These are phyloP conservation scores for Cyclaneusma minus DNA, from an alignment of 2,329 filamentous ascomycete genomes.

Conservation along the genomic window DNA sequence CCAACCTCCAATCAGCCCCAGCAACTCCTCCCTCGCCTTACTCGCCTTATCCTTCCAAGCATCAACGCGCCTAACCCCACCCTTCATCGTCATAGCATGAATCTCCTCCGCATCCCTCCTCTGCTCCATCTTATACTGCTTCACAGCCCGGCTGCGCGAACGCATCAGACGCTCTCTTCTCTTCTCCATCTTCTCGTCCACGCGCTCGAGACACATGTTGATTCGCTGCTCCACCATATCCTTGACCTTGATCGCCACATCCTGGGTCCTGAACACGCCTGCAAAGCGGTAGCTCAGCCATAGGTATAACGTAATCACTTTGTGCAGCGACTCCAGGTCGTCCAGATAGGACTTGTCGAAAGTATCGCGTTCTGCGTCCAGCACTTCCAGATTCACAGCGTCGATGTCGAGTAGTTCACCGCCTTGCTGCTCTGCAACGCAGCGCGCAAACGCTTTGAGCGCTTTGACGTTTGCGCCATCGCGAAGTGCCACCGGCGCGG, in stretches of 20 bases:
- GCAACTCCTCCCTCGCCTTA: too few species aligned
- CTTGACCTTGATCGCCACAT: conserved; percentile 68
- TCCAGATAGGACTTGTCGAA: conserved; percentile 33
- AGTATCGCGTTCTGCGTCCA: conserved; percentile 36
- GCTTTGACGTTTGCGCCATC: conserved; percentile 31
- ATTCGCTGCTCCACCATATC: conserved; percentile 63
- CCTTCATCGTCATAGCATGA: too few species aligned
- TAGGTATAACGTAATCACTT: conserved; percentile 68
- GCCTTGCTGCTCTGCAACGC: conserved; percentile 50
- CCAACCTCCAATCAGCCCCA: too few species aligned
- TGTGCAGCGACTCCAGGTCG: conserved; percentile 64
- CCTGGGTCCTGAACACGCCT: conserved; percentile 62
- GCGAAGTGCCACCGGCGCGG: conserved; percentile 48
- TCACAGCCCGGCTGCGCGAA: too few species aligned
- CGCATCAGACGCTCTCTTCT: too few species aligned
- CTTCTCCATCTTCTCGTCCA: too few species aligned
- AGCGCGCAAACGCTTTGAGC: conserved; percentile 48
- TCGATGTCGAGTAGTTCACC: conserved; percentile 59
- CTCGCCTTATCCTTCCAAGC: too few species aligned
- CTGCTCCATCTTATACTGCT: too few species aligned
- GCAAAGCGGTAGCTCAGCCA: conserved; percentile 88
- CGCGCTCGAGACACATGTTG: conserved; percentile 13
- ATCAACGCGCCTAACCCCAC: too few species aligned
- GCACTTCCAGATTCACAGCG: conserved; percentile 53
- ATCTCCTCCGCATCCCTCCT: too few species aligned